Percentiles rank a stretch among this genome's conserved stretches.
Evolutionary conservation across 2,329 filamentous ascomycete genomes (phyloP).

Genomic region (Paecilomyces niveus): DNA sequence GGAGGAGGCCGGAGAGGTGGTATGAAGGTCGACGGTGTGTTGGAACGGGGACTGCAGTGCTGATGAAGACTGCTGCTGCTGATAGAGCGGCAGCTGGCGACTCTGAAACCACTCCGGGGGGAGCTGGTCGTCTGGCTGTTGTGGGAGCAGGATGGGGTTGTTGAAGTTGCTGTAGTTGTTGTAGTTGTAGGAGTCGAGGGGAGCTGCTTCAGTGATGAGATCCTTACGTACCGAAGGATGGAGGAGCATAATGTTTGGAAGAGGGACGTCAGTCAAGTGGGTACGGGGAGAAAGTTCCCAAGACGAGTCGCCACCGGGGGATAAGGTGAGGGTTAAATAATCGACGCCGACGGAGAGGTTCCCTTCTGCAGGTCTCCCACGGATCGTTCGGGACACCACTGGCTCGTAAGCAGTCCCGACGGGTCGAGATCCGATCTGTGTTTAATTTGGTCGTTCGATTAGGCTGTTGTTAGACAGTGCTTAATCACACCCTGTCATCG

Average conservation of each 20-base stretch:
- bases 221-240: constrained; percentile 34
- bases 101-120: constrained; percentile 21
- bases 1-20: constrained; percentile 31
- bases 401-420: neutral
- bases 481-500: neutral
- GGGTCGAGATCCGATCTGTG: neutral
- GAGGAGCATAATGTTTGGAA: constrained; percentile 31
- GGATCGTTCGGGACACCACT: neutral
- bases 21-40: constrained; percentile 20
- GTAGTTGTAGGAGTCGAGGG: constrained; percentile 15
- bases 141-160: constrained; percentile 14
- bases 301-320: neutral
- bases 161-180: constrained; percentile 13
- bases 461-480: neutral
- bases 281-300: neutral
- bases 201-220: constrained; percentile 32
- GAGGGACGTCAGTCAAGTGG: constrained; percentile 17
- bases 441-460: neutral
- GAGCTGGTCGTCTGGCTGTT: constrained; percentile 29
- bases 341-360: neutral
- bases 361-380: neutral
- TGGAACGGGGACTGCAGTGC: constrained; percentile 25
- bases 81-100: constrained; percentile 1
- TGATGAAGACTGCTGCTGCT: constrained; percentile 13
- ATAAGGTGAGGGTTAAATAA: neutral